Evolutionary conservation across 129 eudicot genomes (phyloP).

Genomic region (Ambrosia trifida): DNA sequence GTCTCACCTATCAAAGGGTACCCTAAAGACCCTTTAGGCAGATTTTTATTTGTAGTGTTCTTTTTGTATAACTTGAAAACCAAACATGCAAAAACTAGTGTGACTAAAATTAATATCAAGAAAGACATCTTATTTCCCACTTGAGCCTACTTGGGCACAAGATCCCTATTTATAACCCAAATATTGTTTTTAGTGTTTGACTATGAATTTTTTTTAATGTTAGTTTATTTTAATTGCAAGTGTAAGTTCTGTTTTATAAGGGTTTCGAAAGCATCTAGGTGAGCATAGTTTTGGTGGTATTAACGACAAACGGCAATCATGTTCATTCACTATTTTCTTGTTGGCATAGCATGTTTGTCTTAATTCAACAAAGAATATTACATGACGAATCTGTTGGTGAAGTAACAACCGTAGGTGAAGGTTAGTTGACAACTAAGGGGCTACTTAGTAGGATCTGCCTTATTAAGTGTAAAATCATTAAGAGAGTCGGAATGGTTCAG

Average conservation of each 20-base stretch:
- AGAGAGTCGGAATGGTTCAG: no score
- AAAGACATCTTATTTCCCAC: constrained; percentile 21
- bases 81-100: constrained; percentile 7
- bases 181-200: no score
- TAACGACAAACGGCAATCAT: background rate
- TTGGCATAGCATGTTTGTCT: no score
- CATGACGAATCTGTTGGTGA: no score
- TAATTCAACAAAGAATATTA: no score
- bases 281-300: constrained; percentile 1
- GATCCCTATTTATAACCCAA: background rate
- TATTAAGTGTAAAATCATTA: no score
- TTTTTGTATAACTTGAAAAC: constrained; percentile 22
- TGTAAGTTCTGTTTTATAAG: no score
- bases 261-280: background rate
- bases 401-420: no score
- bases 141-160: background rate
- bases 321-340: background rate
- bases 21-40: constrained; percentile 37
- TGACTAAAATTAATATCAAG: constrained; percentile 20
- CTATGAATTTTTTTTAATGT: no score
- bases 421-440: no score
- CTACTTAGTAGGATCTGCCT: no score
- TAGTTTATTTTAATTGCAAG: no score
- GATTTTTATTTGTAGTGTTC: constrained; percentile 8
- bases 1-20: constrained; percentile 39